These are phyloP conservation scores for Berberis thunbergii DNA, from an alignment of 164 flowering plant genomes.

Conservation along the genomic window DNA sequence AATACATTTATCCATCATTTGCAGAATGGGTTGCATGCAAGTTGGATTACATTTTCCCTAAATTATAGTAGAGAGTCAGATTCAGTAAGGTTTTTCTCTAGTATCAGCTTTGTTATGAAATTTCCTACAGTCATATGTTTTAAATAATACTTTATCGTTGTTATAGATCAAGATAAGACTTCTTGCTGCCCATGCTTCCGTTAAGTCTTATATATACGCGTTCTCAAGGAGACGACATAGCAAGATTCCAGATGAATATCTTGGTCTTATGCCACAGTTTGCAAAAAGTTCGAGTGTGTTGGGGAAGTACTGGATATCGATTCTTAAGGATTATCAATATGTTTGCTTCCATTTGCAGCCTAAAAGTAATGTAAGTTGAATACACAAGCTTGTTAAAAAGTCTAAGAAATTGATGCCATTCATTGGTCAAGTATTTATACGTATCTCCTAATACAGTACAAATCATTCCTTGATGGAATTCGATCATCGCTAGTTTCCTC, in stretches of 20 bases:
- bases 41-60: conserved; percentile 12
- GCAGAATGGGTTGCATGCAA: conserved; percentile 48
- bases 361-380: conserved; percentile 47
- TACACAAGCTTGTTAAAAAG: neutral
- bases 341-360: conserved; percentile 47
- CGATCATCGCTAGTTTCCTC: conserved; percentile 63
- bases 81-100: neutral
- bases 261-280: conserved; percentile 63
- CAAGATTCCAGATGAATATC: conserved; percentile 54
- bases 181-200: conserved; percentile 93
- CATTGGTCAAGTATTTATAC: neutral
- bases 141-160: conserved; percentile 1
- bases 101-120: neutral
- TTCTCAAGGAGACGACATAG: conserved; percentile 49
- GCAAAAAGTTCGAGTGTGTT: conserved; percentile 59
- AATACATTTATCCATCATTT: neutral
- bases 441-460: conserved; percentile 37
- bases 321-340: conserved; percentile 59
- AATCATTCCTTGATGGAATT: conserved; percentile 79
- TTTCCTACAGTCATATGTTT: neutral
- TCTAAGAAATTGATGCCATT: neutral
- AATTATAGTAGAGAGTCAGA: neutral
- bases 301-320: conserved; percentile 72
- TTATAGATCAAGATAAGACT: conserved; percentile 79
- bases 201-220: conserved; percentile 76